Evolutionary conservation across 2,329 filamentous ascomycete genomes (phyloP), one percentile per base, ranked within the genome.

Genomic region (Zasmidium citrigriseum): DNA sequence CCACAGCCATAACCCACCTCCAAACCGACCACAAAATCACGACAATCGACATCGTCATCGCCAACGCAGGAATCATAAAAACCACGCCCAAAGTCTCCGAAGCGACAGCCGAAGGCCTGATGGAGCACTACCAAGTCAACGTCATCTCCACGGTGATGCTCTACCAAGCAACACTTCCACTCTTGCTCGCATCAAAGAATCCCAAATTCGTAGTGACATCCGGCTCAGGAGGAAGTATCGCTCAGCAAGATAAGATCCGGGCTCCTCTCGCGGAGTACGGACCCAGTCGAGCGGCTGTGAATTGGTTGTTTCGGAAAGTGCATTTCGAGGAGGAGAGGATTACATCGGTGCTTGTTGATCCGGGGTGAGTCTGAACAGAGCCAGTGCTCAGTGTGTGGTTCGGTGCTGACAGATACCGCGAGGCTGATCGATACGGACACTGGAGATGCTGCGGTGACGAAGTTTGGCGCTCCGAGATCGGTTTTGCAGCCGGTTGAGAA

Each of bases 311-410:
- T 16, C 7, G 50, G 7, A 52, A 52, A 21, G 22, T 52, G 5
- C 50, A 52, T 45, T 52, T 52, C 22, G 50, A 52, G 29, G 41
- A 52, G 29, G 41, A 52, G 21, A 44, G 34, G 50, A 44, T 52
- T 34, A 38, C 25, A 16, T 34, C 50, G 50, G 38, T 52, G 23
- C 21, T 52, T 10, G 41, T 52, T 24, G 50, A 52, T 52, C 50
- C 50, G 23, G 50, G 50, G 50, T 52, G 23, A 52, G 50, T 52
- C 12, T 41, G 34, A n/a, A 7, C 14, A 29, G 14, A 29, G 14
- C 7, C 7, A 29, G 7, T 7, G 14, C 27, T 7, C 7, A 34
- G 27, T 7, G 27, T 34, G 7, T 34, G 7, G 34, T 11, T 41
- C 7, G 34, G 12, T 16, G 14, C 34, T 41, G 34, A 41, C 34